A percentile compares a stretch with the other conserved stretches of the same genome.
phyloP scores from a whole-genome alignment of 768 basidiomycete genomes.

The Lanmaoa pseudosensibilis region DNA sequence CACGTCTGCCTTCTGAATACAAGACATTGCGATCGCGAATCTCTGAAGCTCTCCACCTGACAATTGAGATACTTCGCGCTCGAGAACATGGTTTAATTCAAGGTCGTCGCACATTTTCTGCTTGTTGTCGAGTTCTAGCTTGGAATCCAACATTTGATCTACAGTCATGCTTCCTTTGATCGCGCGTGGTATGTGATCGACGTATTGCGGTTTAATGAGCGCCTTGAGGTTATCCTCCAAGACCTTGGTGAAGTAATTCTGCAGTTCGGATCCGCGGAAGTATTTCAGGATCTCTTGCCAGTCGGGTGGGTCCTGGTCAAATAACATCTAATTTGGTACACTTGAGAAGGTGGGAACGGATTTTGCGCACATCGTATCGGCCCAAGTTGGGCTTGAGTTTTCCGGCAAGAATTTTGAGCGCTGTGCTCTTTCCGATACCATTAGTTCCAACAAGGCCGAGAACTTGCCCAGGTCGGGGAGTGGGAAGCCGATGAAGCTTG shows the following conservation, averaged over 20 bases:
- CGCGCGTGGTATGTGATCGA: slow-evolving; percentile 96
- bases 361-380: slow-evolving; percentile 78
- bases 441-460: slow-evolving; percentile 99
- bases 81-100: slow-evolving; percentile 83
- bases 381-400: slow-evolving; percentile 98
- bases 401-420: slow-evolving; percentile 93
- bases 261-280: slow-evolving; percentile 97
- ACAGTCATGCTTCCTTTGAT: slow-evolving; percentile 91
- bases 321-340: background rate
- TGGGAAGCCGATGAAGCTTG: slow-evolving; percentile 97
- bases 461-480: slow-evolving; percentile 95
- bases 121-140: slow-evolving; percentile 88
- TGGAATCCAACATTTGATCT: slow-evolving; percentile 86
- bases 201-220: slow-evolving; percentile 99
- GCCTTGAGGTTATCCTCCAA: slow-evolving; percentile 98
- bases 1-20: slow-evolving; percentile 95
- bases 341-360: background rate
- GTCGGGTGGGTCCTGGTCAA: slow-evolving; percentile 85
- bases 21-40: slow-evolving; percentile 97
- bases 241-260: slow-evolving; percentile 99
- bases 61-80: slow-evolving; percentile 80
- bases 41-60: slow-evolving; percentile 97
- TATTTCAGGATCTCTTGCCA: slow-evolving; percentile 99
- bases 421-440: slow-evolving; percentile 99
- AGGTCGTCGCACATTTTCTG: slow-evolving; percentile 81